phyloP scores from a whole-genome alignment of 2,329 filamentous ascomycete species.

The Seiridium cupressi region DNA sequence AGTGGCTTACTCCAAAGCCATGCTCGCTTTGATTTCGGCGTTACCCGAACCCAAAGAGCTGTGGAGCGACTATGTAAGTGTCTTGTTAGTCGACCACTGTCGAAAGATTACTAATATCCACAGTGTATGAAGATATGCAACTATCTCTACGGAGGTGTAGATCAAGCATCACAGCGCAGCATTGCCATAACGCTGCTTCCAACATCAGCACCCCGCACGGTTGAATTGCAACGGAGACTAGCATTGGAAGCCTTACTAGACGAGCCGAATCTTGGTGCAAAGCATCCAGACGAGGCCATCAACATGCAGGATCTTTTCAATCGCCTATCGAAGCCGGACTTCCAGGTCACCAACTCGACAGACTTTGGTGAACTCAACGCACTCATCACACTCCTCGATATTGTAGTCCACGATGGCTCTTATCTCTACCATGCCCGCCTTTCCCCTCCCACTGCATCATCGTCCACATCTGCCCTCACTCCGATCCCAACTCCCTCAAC shows the following conservation, averaged over 20 bases:
- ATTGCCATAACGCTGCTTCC: conserved; percentile 61
- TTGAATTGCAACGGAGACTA: conserved; percentile 64
- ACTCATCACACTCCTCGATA: conserved; percentile 67
- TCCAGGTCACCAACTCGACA: conserved; percentile 52
- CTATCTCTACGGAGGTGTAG: conserved; percentile 45
- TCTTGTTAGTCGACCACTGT: not conserved
- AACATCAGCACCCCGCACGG: conserved; percentile 42
- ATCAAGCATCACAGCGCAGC: conserved; percentile 50
- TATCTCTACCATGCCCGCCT: conserved; percentile 4
- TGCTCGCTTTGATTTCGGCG: conserved; percentile 41
- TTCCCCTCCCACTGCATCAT: conserved; percentile 14
- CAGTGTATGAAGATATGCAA: conserved; percentile 49
- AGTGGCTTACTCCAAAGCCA: conserved; percentile 27
- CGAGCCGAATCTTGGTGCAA: conserved; percentile 39
- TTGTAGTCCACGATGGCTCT: conserved; percentile 66
- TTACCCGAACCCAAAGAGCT: conserved; percentile 32
- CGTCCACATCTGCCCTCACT: conserved; percentile 21
- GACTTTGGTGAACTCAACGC: conserved; percentile 70
- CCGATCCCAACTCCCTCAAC: conserved; percentile 15
- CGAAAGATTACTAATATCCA: conserved; percentile 11
- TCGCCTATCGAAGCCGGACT: conserved; percentile 47
- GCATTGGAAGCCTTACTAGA: conserved; percentile 63
- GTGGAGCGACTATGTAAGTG: conserved; percentile 44
- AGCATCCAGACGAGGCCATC: conserved; percentile 39
- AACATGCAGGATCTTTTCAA: conserved; percentile 41